Evolutionary conservation across 1,284 basidiomycete genomes (phyloP).

Genomic region (Porodaedalea pini): DNA sequence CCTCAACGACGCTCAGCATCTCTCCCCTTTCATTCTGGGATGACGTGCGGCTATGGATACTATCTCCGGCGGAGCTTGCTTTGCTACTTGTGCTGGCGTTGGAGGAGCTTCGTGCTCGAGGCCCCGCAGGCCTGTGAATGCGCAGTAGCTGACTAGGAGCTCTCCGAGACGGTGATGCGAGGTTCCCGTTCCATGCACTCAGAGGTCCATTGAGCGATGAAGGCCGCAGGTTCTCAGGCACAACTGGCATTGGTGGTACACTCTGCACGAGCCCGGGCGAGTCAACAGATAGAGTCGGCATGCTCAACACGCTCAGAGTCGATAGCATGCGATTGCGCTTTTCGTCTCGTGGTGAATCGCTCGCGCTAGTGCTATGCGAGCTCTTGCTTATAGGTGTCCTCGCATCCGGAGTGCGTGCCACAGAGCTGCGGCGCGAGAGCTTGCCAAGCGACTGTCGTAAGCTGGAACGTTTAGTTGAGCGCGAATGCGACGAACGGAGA

Average conservation of each 20-base stretch:
- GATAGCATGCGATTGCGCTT: background rate
- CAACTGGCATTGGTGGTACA: background rate
- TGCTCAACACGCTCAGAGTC: background rate
- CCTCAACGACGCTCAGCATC: constrained; percentile 11
- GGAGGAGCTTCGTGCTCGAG: constrained; percentile 12
- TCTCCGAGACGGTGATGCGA: background rate
- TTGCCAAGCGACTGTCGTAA: constrained; percentile 3
- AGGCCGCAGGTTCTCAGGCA: background rate
- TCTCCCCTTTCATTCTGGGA: background rate
- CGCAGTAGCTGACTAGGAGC: background rate
- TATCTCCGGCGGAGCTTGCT: background rate
- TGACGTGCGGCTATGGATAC: background rate
- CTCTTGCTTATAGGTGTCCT: constrained; percentile 6
- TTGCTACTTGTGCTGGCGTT: constrained; percentile 1
- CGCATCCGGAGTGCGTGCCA: background rate
- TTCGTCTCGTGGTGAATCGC: background rate
- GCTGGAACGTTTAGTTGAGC: constrained; percentile 11
- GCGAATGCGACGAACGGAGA: constrained; percentile 12
- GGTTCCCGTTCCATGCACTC: constrained; percentile 3
- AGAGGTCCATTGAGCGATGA: background rate
- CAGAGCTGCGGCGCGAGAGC: constrained; percentile 5
- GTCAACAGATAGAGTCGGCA: background rate
- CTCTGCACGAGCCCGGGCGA: background rate
- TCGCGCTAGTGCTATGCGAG: constrained; percentile 1
- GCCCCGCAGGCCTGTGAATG: constrained; percentile 8